These are phyloP conservation scores for Anaeromyces robustus DNA, from an alignment of 192 early-diverging fungal genomes.

Conservation along the genomic window DNA sequence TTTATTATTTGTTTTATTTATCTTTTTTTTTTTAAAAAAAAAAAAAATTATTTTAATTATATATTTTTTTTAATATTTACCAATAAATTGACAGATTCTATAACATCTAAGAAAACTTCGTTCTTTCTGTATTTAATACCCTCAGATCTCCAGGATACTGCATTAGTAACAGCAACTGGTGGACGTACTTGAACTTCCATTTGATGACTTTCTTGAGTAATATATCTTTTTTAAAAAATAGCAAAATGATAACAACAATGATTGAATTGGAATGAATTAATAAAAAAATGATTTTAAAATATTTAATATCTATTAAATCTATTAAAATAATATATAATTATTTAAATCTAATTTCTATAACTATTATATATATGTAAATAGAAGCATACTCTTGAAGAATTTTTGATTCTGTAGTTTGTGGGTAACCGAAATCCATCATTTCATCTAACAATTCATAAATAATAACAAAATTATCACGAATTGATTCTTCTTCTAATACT, in stretches of 20 bases:
- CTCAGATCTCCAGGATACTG: conserved; percentile 54
- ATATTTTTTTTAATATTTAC: no score
- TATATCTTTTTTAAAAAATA: conserved; percentile 53
- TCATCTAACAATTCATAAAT: conserved; percentile 81
- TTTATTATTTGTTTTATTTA: no score
- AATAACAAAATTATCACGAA: conserved; percentile 81
- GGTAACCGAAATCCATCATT: conserved; percentile 86
- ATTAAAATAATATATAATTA: background rate
- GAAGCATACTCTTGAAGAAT: conserved; percentile 52
- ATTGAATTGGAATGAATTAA: no score
- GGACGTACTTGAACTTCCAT: conserved; percentile 78
- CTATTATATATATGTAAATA: background rate
- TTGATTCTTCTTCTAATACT: conserved; percentile 75
- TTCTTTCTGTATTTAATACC: conserved; percentile 59
- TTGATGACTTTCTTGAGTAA: conserved; percentile 93
- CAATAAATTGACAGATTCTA: conserved; percentile 57
- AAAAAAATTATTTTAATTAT: no score
- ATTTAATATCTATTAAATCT: no score
- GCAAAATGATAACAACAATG: background rate
- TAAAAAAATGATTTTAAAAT: no score
- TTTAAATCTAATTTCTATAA: background rate
- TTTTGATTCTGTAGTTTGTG: conserved; percentile 77
- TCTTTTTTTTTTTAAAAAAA: no score
- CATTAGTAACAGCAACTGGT: conserved; percentile 67
- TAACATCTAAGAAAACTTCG: conserved; percentile 60